Evolutionary conservation across 2,329 filamentous ascomycete species (phyloP), one percentile per base, ranked within the genome.

Genomic region (Alternaria sp.): DNA sequence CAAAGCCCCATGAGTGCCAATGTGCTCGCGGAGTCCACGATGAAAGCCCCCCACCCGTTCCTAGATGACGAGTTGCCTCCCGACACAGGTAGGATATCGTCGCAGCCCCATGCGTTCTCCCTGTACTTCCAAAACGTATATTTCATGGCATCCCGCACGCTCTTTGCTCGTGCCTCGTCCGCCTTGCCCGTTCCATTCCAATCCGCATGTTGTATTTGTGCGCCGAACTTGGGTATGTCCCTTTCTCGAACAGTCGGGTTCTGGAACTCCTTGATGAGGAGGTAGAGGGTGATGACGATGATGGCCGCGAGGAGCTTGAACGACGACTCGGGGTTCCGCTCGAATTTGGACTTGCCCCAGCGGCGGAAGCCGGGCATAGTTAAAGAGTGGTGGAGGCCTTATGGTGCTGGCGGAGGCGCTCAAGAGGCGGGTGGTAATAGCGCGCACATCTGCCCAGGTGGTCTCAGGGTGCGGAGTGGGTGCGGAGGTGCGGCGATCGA

Each of bases 21-120:
- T 1, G 80, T 82, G 10, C 78, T 78, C 9, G 78, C 74, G 19
- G 79, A 76, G 59, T 82, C 80, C 4, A 82, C 80, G 17, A 82
- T 81, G 66, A 81, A 81, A 6, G 78, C 80, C 8, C 80, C 81
- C 80, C 80, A 82, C 15, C 80, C 80, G 66, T 81, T 81, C 36
- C 79, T 71, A 7, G 71, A 79, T 47, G 74, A 77, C 21, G 69
- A 72, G 44, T 71, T 73, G 4, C 71, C 74, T 8, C 81, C 81
- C 21, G 76, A 76, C 8, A 82, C 78, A 26, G 81, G 81, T 52
- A 73, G 51, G 17, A 82, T 77, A 23, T 80, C 80, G 62, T 82
- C 81, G 47, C 69, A 72, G 7, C 80, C 80, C 80, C 80, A 82
- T 5, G 80, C 79, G 54, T 75, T 69, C 65, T 79, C 69, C 54